These are phyloP conservation scores for Boletus tomentosulus DNA, from an alignment of 768 basidiomycete genomes.

Conservation along the genomic window DNA sequence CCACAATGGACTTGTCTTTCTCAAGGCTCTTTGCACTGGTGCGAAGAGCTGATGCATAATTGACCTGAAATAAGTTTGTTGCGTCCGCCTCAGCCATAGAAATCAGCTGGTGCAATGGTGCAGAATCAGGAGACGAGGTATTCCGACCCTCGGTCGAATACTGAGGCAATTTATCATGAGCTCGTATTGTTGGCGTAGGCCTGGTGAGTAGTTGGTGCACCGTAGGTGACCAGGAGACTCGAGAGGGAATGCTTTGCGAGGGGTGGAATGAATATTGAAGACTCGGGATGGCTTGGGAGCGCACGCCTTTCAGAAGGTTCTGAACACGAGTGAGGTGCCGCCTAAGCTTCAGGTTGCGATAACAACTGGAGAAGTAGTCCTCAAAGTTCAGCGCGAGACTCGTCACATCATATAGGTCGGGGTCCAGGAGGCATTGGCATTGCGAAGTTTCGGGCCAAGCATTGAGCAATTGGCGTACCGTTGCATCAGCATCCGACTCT, in stretches of 20 bases:
- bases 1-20: slow-evolving; percentile 3
- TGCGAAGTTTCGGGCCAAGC: background rate
- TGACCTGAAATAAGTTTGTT: background rate
- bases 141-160: background rate
- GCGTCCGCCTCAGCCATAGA: background rate
- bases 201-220: background rate
- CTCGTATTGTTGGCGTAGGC: background rate
- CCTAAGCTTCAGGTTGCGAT: background rate
- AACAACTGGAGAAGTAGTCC: background rate
- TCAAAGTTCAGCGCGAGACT: background rate
- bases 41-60: background rate
- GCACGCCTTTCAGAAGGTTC: slow-evolving; percentile 1
- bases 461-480: background rate
- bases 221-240: background rate
- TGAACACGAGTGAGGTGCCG: slow-evolving; percentile 2
- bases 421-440: background rate
- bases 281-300: background rate
- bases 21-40: background rate
- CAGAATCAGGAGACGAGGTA: background rate
- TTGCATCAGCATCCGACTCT: background rate
- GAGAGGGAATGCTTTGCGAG: background rate
- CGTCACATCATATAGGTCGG: background rate
- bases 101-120: background rate
- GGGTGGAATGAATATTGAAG: slow-evolving; percentile 1
- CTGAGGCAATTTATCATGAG: background rate